These are phyloP conservation scores for Penicillium aurantiogriseum DNA, from an alignment of 2,329 filamentous ascomycete species.

Conservation along the genomic window DNA sequence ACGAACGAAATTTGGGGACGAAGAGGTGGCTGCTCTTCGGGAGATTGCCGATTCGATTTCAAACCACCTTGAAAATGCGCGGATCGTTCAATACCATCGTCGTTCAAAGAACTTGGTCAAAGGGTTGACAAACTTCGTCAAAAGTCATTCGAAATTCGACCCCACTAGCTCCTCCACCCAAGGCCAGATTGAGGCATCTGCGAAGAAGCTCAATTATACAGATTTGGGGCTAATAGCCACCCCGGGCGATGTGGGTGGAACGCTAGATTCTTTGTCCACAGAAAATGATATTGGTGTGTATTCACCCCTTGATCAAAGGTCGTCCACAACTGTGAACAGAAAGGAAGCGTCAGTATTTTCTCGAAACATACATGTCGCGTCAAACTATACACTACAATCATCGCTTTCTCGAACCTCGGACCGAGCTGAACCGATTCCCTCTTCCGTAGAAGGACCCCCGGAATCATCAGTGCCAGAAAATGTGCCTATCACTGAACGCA, in stretches of 20 bases:
- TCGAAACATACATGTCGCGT: neutral
- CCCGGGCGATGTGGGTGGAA: neutral
- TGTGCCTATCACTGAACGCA: conserved; percentile 17
- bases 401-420: conserved; percentile 5
- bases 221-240: neutral
- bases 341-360: conserved; percentile 1
- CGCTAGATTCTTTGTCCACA: neutral
- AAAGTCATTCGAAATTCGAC: conserved; percentile 36
- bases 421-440: neutral
- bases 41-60: conserved; percentile 58
- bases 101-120: conserved; percentile 58
- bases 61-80: conserved; percentile 58
- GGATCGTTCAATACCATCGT: conserved; percentile 54
- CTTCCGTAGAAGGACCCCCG: neutral
- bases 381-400: conserved; percentile 2
- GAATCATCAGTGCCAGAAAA: conserved; percentile 3
- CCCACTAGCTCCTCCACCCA: conserved; percentile 18
- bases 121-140: conserved; percentile 53
- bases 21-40: conserved; percentile 49
- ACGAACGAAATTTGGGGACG: conserved; percentile 42
- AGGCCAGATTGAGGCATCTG: conserved; percentile 4
- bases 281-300: neutral
- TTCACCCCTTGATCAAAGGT: neutral
- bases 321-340: neutral
- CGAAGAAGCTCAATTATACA: neutral